phyloP scores from a whole-genome alignment of 2,329 filamentous ascomycete genomes.

The Cladophialophora carrionii region DNA sequence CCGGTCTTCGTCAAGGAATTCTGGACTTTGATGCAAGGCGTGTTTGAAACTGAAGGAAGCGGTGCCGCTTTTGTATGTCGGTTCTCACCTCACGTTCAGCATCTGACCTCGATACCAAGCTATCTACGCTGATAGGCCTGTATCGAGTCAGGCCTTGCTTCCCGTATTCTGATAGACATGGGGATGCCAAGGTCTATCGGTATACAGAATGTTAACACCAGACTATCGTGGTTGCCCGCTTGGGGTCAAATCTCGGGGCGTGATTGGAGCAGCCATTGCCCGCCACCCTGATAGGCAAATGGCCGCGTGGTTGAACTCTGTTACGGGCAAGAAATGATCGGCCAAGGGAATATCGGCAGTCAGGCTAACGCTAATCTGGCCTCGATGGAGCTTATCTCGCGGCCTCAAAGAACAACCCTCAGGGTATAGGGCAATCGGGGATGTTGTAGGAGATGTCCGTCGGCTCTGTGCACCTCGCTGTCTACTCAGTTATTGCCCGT shows the following conservation, averaged over 20 bases:
- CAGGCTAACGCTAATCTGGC: background rate
- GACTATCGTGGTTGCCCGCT: constrained; percentile 2
- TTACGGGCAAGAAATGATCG: constrained; percentile 13
- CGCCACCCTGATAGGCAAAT: constrained; percentile 13
- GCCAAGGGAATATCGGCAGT: constrained; percentile 4
- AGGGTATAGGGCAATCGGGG: background rate
- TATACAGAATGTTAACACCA: background rate
- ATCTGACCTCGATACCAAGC: background rate
- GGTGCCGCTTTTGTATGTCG: constrained; percentile 16
- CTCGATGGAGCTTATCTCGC: constrained; percentile 7
- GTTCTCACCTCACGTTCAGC: background rate
- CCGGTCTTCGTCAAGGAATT: background rate
- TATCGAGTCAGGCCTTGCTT: constrained; percentile 4
- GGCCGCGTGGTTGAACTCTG: background rate
- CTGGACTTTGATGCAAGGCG: constrained; percentile 3
- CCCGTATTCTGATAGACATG: constrained; percentile 11
- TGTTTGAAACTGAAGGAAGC: background rate
- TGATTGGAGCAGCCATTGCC: constrained; percentile 5
- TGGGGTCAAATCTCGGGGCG: background rate
- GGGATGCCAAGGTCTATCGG: background rate
- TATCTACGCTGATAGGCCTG: constrained; percentile 16
- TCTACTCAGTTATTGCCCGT: constrained; percentile 3
- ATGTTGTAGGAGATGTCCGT: constrained; percentile 9
- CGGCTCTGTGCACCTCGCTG: constrained; percentile 1
- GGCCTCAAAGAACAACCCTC: background rate